These are phyloP conservation scores for Rusavskia elegans DNA, from an alignment of 495 filamentous ascomycete genomes.

Conservation along the genomic window DNA sequence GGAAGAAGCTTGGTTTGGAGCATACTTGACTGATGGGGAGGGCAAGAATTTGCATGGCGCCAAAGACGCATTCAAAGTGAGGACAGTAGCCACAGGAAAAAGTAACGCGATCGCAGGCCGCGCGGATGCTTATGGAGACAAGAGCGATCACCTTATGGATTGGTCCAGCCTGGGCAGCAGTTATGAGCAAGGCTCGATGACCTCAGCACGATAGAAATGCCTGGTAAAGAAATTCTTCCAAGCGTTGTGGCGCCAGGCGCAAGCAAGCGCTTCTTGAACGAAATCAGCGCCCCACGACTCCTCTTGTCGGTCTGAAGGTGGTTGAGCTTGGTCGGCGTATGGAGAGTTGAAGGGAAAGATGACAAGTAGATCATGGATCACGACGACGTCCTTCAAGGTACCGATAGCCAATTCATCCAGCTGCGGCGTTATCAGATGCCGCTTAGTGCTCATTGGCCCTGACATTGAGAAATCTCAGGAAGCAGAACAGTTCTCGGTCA, in stretches of 20 bases:
- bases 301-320: no score
- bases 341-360: neutral
- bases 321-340: neutral
- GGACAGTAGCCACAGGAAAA: constrained; percentile 28
- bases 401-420: no score
- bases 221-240: no score
- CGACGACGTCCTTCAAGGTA: no score
- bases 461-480: no score
- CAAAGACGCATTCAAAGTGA: constrained; percentile 54
- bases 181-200: neutral
- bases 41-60: constrained; percentile 44
- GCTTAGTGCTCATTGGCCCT: no score
- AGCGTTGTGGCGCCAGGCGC: no score
- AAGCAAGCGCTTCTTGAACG: no score
- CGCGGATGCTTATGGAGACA: neutral
- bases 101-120: constrained; percentile 19
- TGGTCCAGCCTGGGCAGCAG: constrained; percentile 31
- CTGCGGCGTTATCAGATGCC: no score
- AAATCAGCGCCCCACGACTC: no score
- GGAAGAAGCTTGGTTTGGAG: constrained; percentile 61
- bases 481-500: neutral
- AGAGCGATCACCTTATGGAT: constrained; percentile 16
- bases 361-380: no score
- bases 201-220: neutral
- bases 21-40: constrained; percentile 42